A percentile compares a stretch with the other conserved stretches of the same genome.
These are phyloP conservation scores for Fragaria iinumae DNA, from an alignment of 306 rosid species.

Conservation along the genomic window DNA sequence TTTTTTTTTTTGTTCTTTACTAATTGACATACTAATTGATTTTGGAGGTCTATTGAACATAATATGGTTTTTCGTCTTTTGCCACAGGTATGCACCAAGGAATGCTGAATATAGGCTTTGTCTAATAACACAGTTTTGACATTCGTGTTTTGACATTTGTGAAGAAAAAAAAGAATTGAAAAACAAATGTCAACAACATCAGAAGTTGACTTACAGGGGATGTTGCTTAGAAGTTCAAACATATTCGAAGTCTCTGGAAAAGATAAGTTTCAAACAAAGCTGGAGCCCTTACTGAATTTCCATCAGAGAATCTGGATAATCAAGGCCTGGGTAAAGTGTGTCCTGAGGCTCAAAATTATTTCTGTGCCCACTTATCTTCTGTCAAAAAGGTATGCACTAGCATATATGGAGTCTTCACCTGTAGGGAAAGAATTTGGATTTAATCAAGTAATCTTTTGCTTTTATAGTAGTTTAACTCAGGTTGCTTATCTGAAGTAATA, in stretches of 20 bases:
- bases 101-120: constrained; percentile 92
- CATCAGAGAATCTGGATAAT: constrained; percentile 37
- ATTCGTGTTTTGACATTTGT: constrained; percentile 15
- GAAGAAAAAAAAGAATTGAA: constrained; percentile 51
- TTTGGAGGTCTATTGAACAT: constrained; percentile 14
- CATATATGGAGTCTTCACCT: neutral
- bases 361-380: constrained; percentile 73
- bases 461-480: neutral
- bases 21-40: neutral
- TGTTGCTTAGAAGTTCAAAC: constrained; percentile 51
- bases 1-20: neutral
- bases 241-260: constrained; percentile 42
- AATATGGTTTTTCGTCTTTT: constrained; percentile 15
- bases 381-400: constrained; percentile 55
- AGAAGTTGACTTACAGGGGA: constrained; percentile 47
- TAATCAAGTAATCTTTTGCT: neutral
- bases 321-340: constrained; percentile 68
- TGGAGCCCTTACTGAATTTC: constrained; percentile 31
- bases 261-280: constrained; percentile 42
- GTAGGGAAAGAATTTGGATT: constrained; percentile 4
- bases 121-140: constrained; percentile 55
- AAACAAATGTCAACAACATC: constrained; percentile 38
- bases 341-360: constrained; percentile 63
- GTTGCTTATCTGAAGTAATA: neutral
- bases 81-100: constrained; percentile 69